Evolutionary conservation across 192 early-diverging fungal species (phyloP), one percentile per base, ranked within the genome.

Genomic region (Jimgerdemannia lactiflua): DNA sequence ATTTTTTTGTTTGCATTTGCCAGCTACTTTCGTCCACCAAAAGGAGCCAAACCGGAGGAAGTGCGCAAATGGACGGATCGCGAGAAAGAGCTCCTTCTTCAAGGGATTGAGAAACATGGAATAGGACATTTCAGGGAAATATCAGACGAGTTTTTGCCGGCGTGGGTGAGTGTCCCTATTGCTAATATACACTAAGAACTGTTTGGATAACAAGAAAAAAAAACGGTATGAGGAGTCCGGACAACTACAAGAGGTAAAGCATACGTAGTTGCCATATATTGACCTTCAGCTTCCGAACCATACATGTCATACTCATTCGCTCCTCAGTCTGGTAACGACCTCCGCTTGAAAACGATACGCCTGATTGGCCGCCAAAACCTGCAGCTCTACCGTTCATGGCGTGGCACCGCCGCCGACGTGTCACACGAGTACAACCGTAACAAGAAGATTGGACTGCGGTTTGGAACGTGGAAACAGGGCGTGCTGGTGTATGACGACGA

Each of bases 71-170:
- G 95, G 95, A 93, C 91, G 17, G 94, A 94, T 3, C 88, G 87
- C n/a, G 93, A 97, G 78, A 89, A 90, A 43, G 71, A 71, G 43
- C 81, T 93, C 66, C 81, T 96, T 41, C 89, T 95, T 43, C 85
- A 92, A 69, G 94, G 95, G 4, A 94, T 96, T 64, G 92, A 89
- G 75, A 92, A 86, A 70, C 84, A 94, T 69, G 95, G 94, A 10
- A 94, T 96, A 78, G 94, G 95, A 11, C 94, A 95, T 74, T 96
- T 96, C 77, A 86, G 93, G 64, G 93, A 94, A 75, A 95, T 95
- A 42, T 92, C 94, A 0, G 92, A 95, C 69, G 88, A 83, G 67
- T 75, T 91, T 39, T 80, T 96, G 19, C 89, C 94, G 7, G 87
- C 87, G 65, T 96, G 94, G 95, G 91, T 92, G 89, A 69, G 78